Evolutionary conservation across 306 rosid genomes (phyloP), one percentile per base, ranked within the genome.

Genomic region (Quercus wislizeni): DNA sequence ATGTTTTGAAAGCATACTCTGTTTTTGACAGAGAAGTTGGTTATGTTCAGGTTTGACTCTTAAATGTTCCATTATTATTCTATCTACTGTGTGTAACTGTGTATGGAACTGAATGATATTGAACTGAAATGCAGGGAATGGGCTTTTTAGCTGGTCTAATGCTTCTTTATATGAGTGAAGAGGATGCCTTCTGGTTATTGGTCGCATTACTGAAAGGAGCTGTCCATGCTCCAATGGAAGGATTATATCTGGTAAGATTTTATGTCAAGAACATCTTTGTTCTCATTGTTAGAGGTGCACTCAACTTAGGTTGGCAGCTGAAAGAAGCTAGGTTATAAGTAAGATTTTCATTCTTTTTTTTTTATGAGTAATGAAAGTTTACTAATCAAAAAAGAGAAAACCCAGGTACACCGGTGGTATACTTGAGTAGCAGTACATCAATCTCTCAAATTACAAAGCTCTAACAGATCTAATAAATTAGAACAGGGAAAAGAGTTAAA

Each of bases 131-230:
- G 79, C 89, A 94, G 99, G 99, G 99, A 55, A 95, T 95, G 99
- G 98, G 99, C 51, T 95, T 95, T 83, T 81, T 95, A 82, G 99
- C 99, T 0, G 99, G 98, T 78, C 88, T 95, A 6, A 86, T 95
- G 85, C 99, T 95, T 88, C 97, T 95, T 69, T 95, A 95, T 77
- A 95, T 95, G 99, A 91, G 99, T 38, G 99, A 95, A 87, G 99
- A 95, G 81, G 99, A 95, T 81, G 98, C 97, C 12, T 95, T 95
- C 85, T 95, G 99, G 99, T 82, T 95, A 80, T 82, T 95, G 87
- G 99, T 95, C 20, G 99, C 99, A 30, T 85, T 95, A 86, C 92
- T 95, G 35, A 95, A 95, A 86, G 99, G 99, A 63, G 99, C 99
- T 0, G 97, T 95, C 75, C 99, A 93, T 83, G 99, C 98, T 52